These are phyloP conservation scores for Waitea zeae DNA, from an alignment of 1,284 basidiomycete genomes.

Conservation along the genomic window DNA sequence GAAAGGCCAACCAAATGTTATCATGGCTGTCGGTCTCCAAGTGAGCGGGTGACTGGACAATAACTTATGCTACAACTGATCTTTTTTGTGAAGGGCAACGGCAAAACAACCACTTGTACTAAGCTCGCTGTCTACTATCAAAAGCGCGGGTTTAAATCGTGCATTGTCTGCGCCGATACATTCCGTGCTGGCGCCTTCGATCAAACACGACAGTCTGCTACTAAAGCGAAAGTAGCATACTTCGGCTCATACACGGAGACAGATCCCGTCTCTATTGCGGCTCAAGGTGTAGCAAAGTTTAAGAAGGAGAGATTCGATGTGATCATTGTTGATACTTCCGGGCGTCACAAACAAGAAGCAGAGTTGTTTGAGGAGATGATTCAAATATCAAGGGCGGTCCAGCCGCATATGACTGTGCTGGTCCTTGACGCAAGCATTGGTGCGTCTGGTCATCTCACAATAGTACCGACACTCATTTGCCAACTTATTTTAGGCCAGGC, in stretches of 20 bases:
- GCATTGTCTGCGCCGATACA: constrained; percentile 97
- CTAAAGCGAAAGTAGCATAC: constrained; percentile 97
- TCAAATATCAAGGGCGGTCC: constrained; percentile 85
- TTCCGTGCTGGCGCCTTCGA: constrained; percentile 99
- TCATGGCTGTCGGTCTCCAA: constrained; percentile 97
- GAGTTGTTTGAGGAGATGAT: constrained; percentile 99
- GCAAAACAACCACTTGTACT: constrained; percentile 97
- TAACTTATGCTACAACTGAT: background rate
- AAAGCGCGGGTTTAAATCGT: constrained; percentile 93
- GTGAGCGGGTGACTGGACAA: constrained; percentile 20
- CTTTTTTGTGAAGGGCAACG: constrained; percentile 55
- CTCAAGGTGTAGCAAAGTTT: constrained; percentile 91
- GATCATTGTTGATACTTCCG: constrained; percentile 97
- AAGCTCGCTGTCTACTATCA: constrained; percentile 97
- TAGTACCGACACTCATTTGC: constrained; percentile 4
- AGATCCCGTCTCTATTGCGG: constrained; percentile 90
- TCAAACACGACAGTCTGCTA: constrained; percentile 89
- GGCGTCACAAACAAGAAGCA: constrained; percentile 93
- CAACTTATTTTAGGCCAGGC: constrained; percentile 61
- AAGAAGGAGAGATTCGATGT: constrained; percentile 97
- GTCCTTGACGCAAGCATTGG: constrained; percentile 81
- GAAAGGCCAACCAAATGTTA: constrained; percentile 88
- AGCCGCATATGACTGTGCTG: constrained; percentile 86
- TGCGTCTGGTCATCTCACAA: constrained; percentile 12
- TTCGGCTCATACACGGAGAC: constrained; percentile 99